Conservation (phyloP, 2,329 filamentous ascomycete genomes). For the Thelonectria blattea region DNA sequence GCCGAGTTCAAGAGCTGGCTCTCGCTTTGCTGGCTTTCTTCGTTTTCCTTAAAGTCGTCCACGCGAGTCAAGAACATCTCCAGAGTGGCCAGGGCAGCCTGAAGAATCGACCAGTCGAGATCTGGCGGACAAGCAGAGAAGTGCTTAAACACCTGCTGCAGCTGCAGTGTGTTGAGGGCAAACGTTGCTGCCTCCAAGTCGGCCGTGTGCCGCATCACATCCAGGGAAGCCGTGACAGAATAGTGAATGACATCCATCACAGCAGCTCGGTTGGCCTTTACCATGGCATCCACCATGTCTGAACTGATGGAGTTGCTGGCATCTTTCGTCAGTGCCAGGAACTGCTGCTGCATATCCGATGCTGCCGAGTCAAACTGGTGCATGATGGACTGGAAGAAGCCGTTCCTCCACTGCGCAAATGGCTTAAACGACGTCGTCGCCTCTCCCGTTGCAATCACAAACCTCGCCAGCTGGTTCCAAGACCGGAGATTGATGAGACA, state of each 20-base stretch:
- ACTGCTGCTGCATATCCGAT: slow-evolving; percentile 62
- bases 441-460: slow-evolving; percentile 56
- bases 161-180: slow-evolving; percentile 55
- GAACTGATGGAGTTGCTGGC: slow-evolving; percentile 50
- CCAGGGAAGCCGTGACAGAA: slow-evolving; percentile 55
- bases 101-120: slow-evolving; percentile 57
- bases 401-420: slow-evolving; percentile 57
- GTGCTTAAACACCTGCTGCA: slow-evolving; percentile 58
- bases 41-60: slow-evolving; percentile 48
- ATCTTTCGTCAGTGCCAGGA: slow-evolving; percentile 55
- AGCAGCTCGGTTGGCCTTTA: slow-evolving; percentile 58
- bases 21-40: slow-evolving; percentile 48
- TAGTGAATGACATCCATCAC: slow-evolving; percentile 59
- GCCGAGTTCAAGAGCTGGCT: slow-evolving; percentile 48
- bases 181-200: slow-evolving; percentile 56
- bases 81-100: slow-evolving; percentile 52
- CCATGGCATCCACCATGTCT: slow-evolving; percentile 55
- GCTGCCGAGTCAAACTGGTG: slow-evolving; percentile 64
- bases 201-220: slow-evolving; percentile 55
- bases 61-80: slow-evolving; percentile 54
- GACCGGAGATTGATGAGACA: slow-evolving; percentile 68
- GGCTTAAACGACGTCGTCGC: slow-evolving; percentile 56
- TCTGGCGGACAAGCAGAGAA: slow-evolving; percentile 51
- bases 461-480: slow-evolving; percentile 67
- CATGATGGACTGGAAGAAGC: slow-evolving; percentile 62